Percentiles rank a stretch among this genome's conserved stretches.
Conservation (phyloP, 306 rosid genomes). For the Sicyos baderoa region DNA sequence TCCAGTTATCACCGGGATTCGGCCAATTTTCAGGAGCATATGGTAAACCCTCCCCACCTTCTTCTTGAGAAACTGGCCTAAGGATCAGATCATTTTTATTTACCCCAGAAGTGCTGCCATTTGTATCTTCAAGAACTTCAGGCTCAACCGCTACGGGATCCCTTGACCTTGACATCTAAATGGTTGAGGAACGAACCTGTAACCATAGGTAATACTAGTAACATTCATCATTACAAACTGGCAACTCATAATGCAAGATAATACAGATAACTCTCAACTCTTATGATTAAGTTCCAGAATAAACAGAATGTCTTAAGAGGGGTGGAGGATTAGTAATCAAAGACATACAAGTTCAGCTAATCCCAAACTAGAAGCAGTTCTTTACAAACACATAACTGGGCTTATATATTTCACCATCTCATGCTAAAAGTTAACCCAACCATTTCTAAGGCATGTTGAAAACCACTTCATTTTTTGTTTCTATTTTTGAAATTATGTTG, state of each 20-base stretch:
- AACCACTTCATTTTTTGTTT: too few species aligned
- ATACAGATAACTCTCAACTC: slow-evolving; percentile 2
- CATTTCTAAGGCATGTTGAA: too few species aligned
- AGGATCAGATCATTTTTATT: slow-evolving; percentile 19
- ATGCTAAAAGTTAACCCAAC: too few species aligned
- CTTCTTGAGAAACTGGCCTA: slow-evolving; percentile 31
- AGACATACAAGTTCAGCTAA: too few species aligned
- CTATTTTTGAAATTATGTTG: too few species aligned
- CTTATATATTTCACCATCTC: too few species aligned
- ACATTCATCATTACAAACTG: background rate
- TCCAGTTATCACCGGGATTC: slow-evolving; percentile 62
- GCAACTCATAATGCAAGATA: background rate
- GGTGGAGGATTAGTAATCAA: too few species aligned
- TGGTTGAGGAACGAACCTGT: background rate
- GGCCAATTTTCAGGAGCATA: slow-evolving; percentile 90
- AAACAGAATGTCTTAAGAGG: background rate
- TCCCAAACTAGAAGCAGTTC: too few species aligned
- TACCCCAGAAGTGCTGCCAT: slow-evolving; percentile 16
- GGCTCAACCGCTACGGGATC: slow-evolving; percentile 26
- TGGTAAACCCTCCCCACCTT: slow-evolving; percentile 63
- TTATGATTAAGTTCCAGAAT: background rate
- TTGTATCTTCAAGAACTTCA: slow-evolving; percentile 23
- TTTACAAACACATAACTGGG: too few species aligned
- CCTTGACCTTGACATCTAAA: slow-evolving; percentile 10
- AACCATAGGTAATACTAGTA: background rate